A percentile compares a stretch with the other conserved stretches of the same genome.
Conservation (phyloP, 106 monocot species). For the Platanthera guangdongensis region DNA sequence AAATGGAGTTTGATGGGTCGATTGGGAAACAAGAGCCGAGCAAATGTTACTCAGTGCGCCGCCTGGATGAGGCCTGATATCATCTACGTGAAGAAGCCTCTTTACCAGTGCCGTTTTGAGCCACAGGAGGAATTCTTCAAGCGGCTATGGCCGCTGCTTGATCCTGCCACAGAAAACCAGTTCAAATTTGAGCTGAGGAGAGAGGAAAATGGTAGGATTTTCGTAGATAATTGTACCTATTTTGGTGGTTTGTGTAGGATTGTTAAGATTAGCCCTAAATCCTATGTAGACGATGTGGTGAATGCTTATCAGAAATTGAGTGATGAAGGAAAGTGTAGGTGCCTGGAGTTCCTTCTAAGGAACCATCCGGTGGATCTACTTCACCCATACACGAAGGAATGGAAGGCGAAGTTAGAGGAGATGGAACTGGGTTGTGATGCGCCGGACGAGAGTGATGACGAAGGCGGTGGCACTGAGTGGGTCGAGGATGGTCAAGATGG, state of each 20-base stretch:
- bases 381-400: slow-evolving; percentile 90
- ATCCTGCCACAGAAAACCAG: slow-evolving; percentile 61
- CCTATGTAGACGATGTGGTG: slow-evolving; percentile 94
- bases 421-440: slow-evolving; percentile 88
- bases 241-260: slow-evolving; percentile 81
- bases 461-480: slow-evolving; percentile 32
- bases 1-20: slow-evolving; percentile 92
- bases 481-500: slow-evolving; percentile 54
- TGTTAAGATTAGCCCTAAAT: slow-evolving; percentile 56
- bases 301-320: slow-evolving; percentile 71
- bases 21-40: slow-evolving; percentile 61
- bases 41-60: slow-evolving; percentile 74
- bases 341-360: slow-evolving; percentile 71
- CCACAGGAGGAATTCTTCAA: slow-evolving; percentile 80
- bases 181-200: slow-evolving; percentile 40
- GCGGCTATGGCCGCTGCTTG: slow-evolving; percentile 60
- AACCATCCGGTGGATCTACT: slow-evolving; percentile 87
- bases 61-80: slow-evolving; percentile 90
- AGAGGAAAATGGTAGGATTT: slow-evolving; percentile 25
- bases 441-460: slow-evolving; percentile 60
- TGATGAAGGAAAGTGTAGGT: slow-evolving; percentile 60
- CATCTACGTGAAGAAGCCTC: slow-evolving; percentile 75
- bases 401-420: slow-evolving; percentile 96
- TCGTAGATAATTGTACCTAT: slow-evolving; percentile 49
- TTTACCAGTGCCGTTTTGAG: slow-evolving; percentile 94